Conservation (phyloP, 208 protist species). For the Endotrypanum monterogeii region DNA sequence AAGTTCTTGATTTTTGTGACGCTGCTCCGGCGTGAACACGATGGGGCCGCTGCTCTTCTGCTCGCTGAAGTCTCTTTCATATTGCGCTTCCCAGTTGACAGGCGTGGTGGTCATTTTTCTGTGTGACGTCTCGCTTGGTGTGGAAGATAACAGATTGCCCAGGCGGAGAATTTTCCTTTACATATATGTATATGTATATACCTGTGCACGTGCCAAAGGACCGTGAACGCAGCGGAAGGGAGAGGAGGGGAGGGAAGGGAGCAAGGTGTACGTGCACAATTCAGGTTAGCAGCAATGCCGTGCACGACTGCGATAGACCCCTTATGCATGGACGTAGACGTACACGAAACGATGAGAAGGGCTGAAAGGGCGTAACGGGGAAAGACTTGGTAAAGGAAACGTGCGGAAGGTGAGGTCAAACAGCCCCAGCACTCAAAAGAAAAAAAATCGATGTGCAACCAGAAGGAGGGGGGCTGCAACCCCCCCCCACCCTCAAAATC, state of each 20-base stretch:
- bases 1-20: conserved; percentile 66
- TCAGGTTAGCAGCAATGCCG: background rate
- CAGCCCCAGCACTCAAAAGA: too few species aligned
- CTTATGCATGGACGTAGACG: background rate
- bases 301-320: background rate
- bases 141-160: background rate
- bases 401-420: background rate
- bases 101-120: background rate
- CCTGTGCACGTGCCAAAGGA: background rate
- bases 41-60: conserved; percentile 47
- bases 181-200: background rate
- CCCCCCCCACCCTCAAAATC: too few species aligned
- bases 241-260: background rate
- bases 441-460: background rate
- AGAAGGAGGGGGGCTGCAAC: background rate
- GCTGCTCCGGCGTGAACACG: conserved; percentile 49
- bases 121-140: background rate
- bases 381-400: background rate
- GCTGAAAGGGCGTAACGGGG: background rate
- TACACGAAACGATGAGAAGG: background rate
- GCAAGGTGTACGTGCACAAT: background rate
- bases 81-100: conserved; percentile 39
- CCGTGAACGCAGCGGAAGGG: background rate
- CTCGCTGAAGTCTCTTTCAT: conserved; percentile 37
- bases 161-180: background rate